phyloP scores from a whole-genome alignment of 169 alveolate genomes.

The Cryptosporidium ubiquitum region DNA sequence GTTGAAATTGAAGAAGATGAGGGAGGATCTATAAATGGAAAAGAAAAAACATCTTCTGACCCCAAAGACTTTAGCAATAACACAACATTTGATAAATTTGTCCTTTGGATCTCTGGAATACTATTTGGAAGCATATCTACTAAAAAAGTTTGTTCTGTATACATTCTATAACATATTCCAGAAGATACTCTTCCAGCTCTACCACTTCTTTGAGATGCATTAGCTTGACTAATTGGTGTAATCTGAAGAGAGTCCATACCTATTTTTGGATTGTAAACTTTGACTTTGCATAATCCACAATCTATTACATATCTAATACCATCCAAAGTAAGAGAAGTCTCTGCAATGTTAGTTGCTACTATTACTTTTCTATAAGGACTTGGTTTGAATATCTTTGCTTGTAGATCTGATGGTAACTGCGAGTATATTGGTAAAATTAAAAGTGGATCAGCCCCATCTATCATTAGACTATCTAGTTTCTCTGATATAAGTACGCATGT shows the following conservation, averaged over 20 bases:
- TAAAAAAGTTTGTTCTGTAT: constrained; percentile 95
- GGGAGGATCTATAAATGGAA: constrained; percentile 99
- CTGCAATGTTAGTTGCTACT: constrained; percentile 99
- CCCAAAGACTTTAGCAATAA: constrained; percentile 97
- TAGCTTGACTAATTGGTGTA: constrained; percentile 99
- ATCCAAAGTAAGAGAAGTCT: constrained; percentile 98
- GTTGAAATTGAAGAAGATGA: constrained; percentile 92
- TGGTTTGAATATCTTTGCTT: constrained; percentile 94
- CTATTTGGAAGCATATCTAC: constrained; percentile 96
- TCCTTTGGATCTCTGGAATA: constrained; percentile 99
- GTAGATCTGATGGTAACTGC: constrained; percentile 97
- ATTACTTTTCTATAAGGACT: constrained; percentile 92
- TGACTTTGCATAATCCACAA: constrained; percentile 98
- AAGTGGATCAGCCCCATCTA: constrained; percentile 86
- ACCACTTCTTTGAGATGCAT: constrained; percentile 99
- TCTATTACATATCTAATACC: constrained; percentile 98
- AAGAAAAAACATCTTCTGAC: constrained; percentile 93
- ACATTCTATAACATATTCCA: constrained; percentile 98
- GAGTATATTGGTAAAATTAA: constrained; percentile 96
- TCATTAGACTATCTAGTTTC: constrained; percentile 84
- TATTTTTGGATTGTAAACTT: constrained; percentile 98
- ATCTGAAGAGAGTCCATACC: constrained; percentile 99
- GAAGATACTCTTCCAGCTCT: constrained; percentile 99
- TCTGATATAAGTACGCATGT: constrained; percentile 96
- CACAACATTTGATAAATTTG: constrained; percentile 98